Base-by-base conservation (phyloP, 768 basidiomycete species). In the Lanmaoa pseudosensibilis region DNA sequence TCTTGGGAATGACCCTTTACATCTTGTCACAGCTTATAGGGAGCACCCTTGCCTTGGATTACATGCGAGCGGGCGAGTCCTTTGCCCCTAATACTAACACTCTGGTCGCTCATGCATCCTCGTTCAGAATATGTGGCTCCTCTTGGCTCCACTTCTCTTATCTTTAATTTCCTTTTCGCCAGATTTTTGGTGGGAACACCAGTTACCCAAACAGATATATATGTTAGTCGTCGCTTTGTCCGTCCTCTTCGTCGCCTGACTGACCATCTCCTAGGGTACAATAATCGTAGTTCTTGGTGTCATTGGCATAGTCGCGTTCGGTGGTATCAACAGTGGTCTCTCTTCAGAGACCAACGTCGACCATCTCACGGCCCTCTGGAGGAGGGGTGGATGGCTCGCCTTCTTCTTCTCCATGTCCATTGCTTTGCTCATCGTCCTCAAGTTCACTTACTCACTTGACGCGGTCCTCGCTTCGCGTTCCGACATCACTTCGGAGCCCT, bases 161-260 rank as follows among this genome's bases (percentile, higher is more conserved):
- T 98, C 54, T 98, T 98, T 78, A 98, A 98, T 71, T 95, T 97
- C 69, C 78, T 97, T 37, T 96, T 97, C 70, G 96, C 96, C 37
- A 84, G 89, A 63, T 89, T 93, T 67, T 80, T 93, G 56, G 87
- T 92, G 7, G 91, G 90, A 37, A 91, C 88, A 6, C 90, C 92
- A 1, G 90, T 95, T 38, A 92, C 90, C 41, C 83, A 75, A 54
- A 88, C 82, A 36, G 93, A 95, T 68, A 90, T 94, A 36, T 87
- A 90, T 66, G 90, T 89, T 64, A 58, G 85, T 70, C 45, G 12
- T 41, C 53, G 23, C 21, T 12, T 46, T 48, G 27, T 36, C n/a
- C 34, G 40, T 47, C n/a, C 18, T 41, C 38, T 34, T 38, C 8
- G 34, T n/a, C n/a, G n/a, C n/a, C 46, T 21, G 23, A 46, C 41